Base-by-base conservation (phyloP, 805 yeast genomes). In the Hermanozyma aechmeae region DNA sequence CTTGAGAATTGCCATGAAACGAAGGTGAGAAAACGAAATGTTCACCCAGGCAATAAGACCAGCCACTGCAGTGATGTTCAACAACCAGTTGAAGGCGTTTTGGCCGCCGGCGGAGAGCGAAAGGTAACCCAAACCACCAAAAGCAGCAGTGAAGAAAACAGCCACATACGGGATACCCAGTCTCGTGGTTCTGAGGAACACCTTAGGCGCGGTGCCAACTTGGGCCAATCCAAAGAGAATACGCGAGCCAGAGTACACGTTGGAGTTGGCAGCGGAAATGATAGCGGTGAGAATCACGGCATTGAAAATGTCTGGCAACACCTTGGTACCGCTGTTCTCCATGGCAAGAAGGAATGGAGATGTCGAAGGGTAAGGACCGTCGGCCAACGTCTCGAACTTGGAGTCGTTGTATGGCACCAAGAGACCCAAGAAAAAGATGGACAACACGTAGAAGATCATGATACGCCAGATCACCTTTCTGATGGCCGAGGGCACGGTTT, bases 341-440 rank as follows among this genome's bases (percentile, higher is more conserved):
- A 80, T 76, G 23, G 89, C 83, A 50, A 80, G 69, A 37, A 80
- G 68, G 48, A 79, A 80, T 13, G 89, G 89, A 16, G 87, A 79
- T 4, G 76, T 51, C 7, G 59, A 39, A 2, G 81, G 61, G 41
- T 65, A 68, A 15, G 31, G 26, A 13, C 33, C 7, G 3, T 64
- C 51, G 10, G 32, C 16, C 34, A 76, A 57, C n/a, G n/a, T n/a
- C n/a, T n/a, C n/a, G 13, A 20, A 20, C 40, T 62, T 62, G 25
- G 73, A 70, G 50, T 80, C 85, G 44, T 78, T 59, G 46, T 59
- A 78, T 15, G 89, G 85, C 19, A 80, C 80, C 37, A 78, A 58
- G 38, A 80, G 50, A 24, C 87, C 86, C 47, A 79, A 64, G 56
- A 80, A 78, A 45, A 79, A 68, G 39, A 79, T 55, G 6, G 82